These are phyloP conservation scores for Ilyonectria destructans DNA, from an alignment of 2,329 filamentous ascomycete genomes.

Conservation along the genomic window DNA sequence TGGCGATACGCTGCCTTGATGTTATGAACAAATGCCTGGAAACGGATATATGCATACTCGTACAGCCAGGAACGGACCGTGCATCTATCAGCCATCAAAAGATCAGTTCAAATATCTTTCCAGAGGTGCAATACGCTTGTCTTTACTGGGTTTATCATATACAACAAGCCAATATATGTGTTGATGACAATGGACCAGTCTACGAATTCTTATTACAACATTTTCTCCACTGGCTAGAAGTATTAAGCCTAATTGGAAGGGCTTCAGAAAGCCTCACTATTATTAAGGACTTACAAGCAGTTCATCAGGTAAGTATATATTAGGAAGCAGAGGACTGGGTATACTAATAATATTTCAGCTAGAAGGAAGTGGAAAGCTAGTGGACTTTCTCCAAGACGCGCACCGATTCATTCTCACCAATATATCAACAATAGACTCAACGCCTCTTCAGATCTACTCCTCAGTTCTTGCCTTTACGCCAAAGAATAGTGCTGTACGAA, in stretches of 20 bases:
- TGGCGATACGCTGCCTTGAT: background rate
- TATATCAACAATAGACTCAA: background rate
- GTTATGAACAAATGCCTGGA: background rate
- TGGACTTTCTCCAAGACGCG: slow-evolving; percentile 8
- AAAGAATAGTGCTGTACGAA: background rate
- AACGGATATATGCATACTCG: background rate
- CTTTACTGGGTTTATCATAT: background rate
- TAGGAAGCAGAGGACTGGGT: too few relatives aligned
- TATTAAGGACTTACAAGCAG: background rate
- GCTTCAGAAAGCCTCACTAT: background rate
- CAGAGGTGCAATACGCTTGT: slow-evolving; percentile 2
- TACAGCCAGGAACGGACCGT: background rate
- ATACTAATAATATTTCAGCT: background rate
- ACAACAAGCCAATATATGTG: background rate
- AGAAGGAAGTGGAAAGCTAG: background rate
- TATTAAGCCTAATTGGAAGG: background rate
- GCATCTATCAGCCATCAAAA: background rate
- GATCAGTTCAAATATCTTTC: background rate
- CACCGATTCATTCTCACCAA: background rate
- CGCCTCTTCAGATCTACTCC: slow-evolving; percentile 23
- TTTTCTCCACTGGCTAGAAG: slow-evolving; percentile 13
- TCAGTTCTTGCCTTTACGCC: background rate
- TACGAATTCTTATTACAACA: background rate
- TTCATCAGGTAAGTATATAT: background rate
- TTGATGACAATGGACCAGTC: background rate